phyloP scores from a whole-genome alignment of 2,329 filamentous ascomycete species.

The Ilyonectria mors-panacis region DNA sequence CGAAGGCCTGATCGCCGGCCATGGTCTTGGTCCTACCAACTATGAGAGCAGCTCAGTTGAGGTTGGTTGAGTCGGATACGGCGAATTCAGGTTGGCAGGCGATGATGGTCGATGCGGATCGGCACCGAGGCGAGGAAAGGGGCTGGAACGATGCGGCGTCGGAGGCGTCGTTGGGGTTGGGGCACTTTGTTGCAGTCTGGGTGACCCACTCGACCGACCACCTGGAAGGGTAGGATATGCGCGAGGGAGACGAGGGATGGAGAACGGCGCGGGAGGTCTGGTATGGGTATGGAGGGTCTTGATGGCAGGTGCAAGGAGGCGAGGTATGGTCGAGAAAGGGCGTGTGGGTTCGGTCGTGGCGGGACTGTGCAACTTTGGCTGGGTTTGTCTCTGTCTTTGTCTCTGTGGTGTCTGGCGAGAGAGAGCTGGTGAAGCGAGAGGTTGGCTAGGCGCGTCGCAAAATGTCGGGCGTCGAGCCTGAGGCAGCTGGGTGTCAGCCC shows the following conservation, averaged over 20 bases:
- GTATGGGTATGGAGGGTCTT: constrained; percentile 18
- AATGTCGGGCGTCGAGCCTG: constrained; percentile 21
- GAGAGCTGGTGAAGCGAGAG: constrained; percentile 16
- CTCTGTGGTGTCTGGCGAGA: constrained; percentile 10
- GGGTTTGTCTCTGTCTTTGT: constrained; percentile 5
- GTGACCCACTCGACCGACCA: background rate
- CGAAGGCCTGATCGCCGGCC: constrained; percentile 62
- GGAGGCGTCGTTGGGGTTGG: background rate
- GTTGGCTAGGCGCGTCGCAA: constrained; percentile 17
- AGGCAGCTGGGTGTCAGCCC: constrained; percentile 14
- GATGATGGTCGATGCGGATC: constrained; percentile 6
- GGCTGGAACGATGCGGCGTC: background rate
- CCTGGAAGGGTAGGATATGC: background rate
- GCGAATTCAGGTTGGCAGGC: background rate
- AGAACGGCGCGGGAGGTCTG: constrained; percentile 15
- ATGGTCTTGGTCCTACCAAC: constrained; percentile 44
- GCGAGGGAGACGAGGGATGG: constrained; percentile 11
- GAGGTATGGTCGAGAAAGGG: constrained; percentile 18
- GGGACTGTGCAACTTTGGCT: constrained; percentile 8
- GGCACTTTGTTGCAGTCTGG: constrained; percentile 11
- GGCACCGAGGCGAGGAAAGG: background rate
- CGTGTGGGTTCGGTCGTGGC: constrained; percentile 8
- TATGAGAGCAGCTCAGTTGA: constrained; percentile 14
- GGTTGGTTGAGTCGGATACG: background rate
- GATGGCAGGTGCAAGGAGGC: constrained; percentile 9